These are phyloP conservation scores for Saccharum spontaneum DNA, from an alignment of 176 grass and related monocot species.

Conservation along the genomic window DNA sequence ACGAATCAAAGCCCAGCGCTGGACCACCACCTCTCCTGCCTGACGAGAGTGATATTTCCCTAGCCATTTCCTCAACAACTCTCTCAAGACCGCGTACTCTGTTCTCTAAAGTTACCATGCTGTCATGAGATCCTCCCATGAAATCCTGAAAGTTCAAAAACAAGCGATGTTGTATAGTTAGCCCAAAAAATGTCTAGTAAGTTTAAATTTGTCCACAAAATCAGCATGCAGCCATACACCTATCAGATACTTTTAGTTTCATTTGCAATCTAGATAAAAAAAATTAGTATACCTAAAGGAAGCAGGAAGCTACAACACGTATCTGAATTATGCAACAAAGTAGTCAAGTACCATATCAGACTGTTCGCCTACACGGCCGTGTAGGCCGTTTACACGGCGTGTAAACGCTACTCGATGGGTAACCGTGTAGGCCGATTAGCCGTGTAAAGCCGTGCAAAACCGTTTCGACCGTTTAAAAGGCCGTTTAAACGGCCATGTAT, in stretches of 20 bases:
- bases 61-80: constrained; percentile 92
- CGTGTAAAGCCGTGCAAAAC: too few species aligned
- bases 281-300: background rate
- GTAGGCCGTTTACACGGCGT: too few species aligned
- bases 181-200: constrained; percentile 2
- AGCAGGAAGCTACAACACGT: background rate
- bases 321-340: background rate
- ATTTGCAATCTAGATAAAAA: background rate
- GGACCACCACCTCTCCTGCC: constrained; percentile 69
- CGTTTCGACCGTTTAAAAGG: too few species aligned
- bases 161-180: constrained; percentile 10
- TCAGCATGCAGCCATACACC: background rate
- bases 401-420: too few species aligned
- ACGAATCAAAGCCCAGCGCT: constrained; percentile 60
- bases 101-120: constrained; percentile 93
- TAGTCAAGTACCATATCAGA: background rate
- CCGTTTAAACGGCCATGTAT: too few species aligned
- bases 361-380: too few species aligned
- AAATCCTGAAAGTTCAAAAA: constrained; percentile 74
- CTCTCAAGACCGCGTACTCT: constrained; percentile 92
- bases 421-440: too few species aligned
- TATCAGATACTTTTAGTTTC: background rate
- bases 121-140: constrained; percentile 97
- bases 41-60: constrained; percentile 77
- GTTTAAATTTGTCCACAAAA: background rate